Conservation (phyloP, 768 basidiomycete genomes). For the Clitopilus passeckerianus region DNA sequence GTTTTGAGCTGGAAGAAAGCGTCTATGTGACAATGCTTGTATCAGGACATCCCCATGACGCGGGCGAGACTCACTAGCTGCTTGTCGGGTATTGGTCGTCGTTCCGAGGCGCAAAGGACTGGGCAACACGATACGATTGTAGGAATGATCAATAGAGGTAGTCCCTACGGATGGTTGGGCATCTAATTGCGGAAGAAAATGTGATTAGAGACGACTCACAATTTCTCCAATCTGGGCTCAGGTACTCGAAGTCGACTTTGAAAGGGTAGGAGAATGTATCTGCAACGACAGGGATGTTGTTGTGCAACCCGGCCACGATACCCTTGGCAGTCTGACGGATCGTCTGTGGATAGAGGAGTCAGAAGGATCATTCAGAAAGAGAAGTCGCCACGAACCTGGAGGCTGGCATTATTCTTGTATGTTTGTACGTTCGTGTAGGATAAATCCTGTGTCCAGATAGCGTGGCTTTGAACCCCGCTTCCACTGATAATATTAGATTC, state of each 20-base stretch:
- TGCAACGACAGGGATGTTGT: slow-evolving; percentile 29
- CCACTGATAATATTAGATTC: slow-evolving; percentile 59
- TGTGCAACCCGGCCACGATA: slow-evolving; percentile 31
- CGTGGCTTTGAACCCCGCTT: slow-evolving; percentile 50
- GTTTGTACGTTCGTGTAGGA: slow-evolving; percentile 59
- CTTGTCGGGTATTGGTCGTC: slow-evolving; percentile 54
- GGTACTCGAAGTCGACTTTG: slow-evolving; percentile 35
- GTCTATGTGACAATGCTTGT: slow-evolving; percentile 29
- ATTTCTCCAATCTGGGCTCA: slow-evolving; percentile 25
- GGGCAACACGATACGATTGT: slow-evolving; percentile 52
- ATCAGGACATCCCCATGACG: slow-evolving; percentile 36
- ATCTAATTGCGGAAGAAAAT: slow-evolving; percentile 3
- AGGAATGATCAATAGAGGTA: slow-evolving; percentile 62
- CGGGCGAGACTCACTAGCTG: slow-evolving; percentile 37
- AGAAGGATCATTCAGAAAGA: neutral
- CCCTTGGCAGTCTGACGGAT: slow-evolving; percentile 37
- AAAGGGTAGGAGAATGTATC: slow-evolving; percentile 44
- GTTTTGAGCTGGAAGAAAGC: slow-evolving; percentile 19
- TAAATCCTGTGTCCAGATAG: slow-evolving; percentile 59
- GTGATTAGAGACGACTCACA: slow-evolving; percentile 24
- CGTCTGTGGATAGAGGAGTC: slow-evolving; percentile 23
- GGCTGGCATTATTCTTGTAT: slow-evolving; percentile 42
- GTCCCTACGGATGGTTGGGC: slow-evolving; percentile 30
- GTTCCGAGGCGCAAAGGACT: slow-evolving; percentile 55
- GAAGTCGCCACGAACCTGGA: slow-evolving; percentile 24